Conservation (phyloP, 345 rosid species). For the Salix suchowensis region DNA sequence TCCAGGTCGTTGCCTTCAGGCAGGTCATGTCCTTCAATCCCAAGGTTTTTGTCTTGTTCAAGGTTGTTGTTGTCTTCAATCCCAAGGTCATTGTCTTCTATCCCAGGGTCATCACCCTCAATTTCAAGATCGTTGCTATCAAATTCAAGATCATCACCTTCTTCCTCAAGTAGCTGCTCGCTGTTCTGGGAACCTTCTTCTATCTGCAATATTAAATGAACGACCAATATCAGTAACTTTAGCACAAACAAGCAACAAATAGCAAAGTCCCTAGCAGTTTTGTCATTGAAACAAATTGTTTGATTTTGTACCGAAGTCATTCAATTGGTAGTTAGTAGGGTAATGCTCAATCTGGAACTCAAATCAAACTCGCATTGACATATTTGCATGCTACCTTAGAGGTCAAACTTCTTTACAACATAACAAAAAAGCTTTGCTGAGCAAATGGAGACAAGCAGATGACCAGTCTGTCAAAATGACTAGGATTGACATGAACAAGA, state of each 20-base stretch:
- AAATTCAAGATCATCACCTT: conserved; percentile 21
- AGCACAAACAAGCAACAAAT: neutral
- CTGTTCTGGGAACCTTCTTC: conserved; percentile 24
- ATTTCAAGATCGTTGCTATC: conserved; percentile 7
- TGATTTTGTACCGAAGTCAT: too few relatives aligned
- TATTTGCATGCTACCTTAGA: too few relatives aligned
- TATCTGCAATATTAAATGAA: conserved; percentile 12
- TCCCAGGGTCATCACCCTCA: conserved; percentile 8
- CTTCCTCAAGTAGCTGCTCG: conserved; percentile 19
- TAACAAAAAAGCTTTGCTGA: too few relatives aligned
- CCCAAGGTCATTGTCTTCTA: conserved; percentile 4
- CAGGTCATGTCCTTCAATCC: conserved; percentile 12
- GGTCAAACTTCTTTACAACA: too few relatives aligned
- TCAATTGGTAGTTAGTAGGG: too few relatives aligned
- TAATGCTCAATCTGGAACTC: too few relatives aligned
- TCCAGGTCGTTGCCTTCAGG: conserved; percentile 13
- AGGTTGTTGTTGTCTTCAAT: neutral
- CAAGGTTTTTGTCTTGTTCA: conserved; percentile 11
- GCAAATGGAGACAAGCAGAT: too few relatives aligned
- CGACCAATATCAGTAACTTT: neutral
- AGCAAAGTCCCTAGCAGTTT: neutral
- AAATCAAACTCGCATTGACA: too few relatives aligned
- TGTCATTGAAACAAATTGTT: neutral
- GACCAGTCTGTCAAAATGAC: too few relatives aligned
- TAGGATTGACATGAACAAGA: too few relatives aligned